phyloP scores from a whole-genome alignment of 306 rosid genomes.

The Rubus parviflorus region DNA sequence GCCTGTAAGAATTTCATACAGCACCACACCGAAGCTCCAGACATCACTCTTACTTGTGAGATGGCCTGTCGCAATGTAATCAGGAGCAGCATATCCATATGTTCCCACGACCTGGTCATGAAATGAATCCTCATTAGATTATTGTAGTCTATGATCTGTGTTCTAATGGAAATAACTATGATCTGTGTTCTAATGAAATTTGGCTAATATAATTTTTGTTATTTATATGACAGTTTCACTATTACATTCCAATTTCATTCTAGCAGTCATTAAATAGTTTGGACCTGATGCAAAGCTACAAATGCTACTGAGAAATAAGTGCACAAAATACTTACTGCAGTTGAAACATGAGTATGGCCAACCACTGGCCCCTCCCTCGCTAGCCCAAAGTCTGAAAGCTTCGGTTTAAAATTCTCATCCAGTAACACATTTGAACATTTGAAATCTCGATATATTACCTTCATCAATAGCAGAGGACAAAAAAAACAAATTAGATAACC shows the following conservation, averaged over 20 bases:
- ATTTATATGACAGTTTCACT: not conserved
- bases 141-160: not conserved
- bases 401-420: constrained; percentile 68
- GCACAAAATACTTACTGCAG: constrained; percentile 63
- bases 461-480: constrained; percentile 11
- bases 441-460: constrained; percentile 83
- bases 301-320: constrained; percentile 8
- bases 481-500: not conserved
- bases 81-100: constrained; percentile 91
- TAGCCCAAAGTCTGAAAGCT: constrained; percentile 90
- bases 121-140: not conserved
- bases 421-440: constrained; percentile 69
- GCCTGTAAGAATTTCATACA: constrained; percentile 75
- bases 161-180: too few species aligned
- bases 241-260: not conserved
- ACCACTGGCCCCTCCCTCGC: constrained; percentile 82
- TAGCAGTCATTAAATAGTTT: not conserved
- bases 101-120: constrained; percentile 72
- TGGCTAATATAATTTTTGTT: not conserved
- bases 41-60: constrained; percentile 86
- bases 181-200: too few species aligned
- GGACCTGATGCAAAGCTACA: not conserved
- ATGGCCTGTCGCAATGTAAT: constrained; percentile 83
- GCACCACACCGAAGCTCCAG: constrained; percentile 84
- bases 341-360: constrained; percentile 82